phyloP scores from a whole-genome alignment of 2,329 filamentous ascomycete genomes.

The Talaromyces marneffei region DNA sequence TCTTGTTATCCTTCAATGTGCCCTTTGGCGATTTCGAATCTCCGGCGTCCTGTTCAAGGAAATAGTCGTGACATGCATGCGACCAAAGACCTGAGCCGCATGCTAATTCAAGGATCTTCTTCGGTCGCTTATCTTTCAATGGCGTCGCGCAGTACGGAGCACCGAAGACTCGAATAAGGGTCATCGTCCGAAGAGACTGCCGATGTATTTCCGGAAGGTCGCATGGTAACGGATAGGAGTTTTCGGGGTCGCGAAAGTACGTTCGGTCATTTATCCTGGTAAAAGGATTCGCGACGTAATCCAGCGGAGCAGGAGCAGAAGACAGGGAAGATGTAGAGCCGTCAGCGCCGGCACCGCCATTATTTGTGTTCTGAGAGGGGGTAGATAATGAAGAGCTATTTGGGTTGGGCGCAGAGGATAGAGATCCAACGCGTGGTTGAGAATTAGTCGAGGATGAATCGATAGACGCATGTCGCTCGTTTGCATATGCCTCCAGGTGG shows the following conservation, averaged over 20 bases:
- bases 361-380: neutral
- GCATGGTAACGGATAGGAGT: conserved; percentile 79
- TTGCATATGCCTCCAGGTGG: neutral
- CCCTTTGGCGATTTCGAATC: neutral
- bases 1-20: conserved; percentile 18
- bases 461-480: neutral
- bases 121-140: conserved; percentile 62
- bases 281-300: conserved; percentile 52
- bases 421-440: neutral
- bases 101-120: conserved; percentile 74
- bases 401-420: neutral
- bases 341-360: conserved; percentile 19
- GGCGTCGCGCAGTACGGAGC: conserved; percentile 68
- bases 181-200: conserved; percentile 75
- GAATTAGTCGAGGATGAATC: neutral
- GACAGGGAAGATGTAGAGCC: conserved; percentile 31
- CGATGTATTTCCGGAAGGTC: conserved; percentile 83
- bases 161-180: conserved; percentile 75
- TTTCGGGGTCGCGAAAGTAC: conserved; percentile 67
- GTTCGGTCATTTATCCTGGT: conserved; percentile 71
- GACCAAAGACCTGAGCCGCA: conserved; percentile 90
- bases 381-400: conserved; percentile 1
- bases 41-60: conserved; percentile 58
- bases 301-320: conserved; percentile 30
- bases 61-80: conserved; percentile 73